Conservation (phyloP, 148 eudicot genomes). For the Rhododendron vialii region DNA sequence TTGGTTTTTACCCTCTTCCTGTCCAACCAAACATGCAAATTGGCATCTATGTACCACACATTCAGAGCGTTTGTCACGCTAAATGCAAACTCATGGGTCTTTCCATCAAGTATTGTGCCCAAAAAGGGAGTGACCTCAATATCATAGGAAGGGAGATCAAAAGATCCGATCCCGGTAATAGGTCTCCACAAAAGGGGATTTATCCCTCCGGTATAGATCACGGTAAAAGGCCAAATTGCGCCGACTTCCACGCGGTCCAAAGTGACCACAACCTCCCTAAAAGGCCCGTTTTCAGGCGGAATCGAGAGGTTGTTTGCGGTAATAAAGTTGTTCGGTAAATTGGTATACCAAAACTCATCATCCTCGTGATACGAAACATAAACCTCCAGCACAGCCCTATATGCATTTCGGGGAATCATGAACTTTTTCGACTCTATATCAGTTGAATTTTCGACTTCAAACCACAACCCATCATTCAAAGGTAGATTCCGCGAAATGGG, state of each 20-base stretch:
- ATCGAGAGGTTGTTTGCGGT: conserved; percentile 46
- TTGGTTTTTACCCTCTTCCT: conserved; percentile 32
- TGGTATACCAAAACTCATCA: conserved; percentile 80
- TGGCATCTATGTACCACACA: conserved; percentile 87
- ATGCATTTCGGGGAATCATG: conserved; percentile 64
- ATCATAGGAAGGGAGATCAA: conserved; percentile 78
- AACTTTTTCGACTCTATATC: conserved; percentile 40
- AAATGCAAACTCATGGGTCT: conserved; percentile 48
- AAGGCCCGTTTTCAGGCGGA: conserved; percentile 65
- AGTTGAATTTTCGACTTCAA: conserved; percentile 54
- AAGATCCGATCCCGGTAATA: conserved; percentile 72
- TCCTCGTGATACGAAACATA: conserved; percentile 84
- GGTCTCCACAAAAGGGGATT: conserved; percentile 95
- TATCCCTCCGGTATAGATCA: conserved; percentile 79
- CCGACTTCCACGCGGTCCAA: conserved; percentile 62
- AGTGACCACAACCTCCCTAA: conserved; percentile 75
- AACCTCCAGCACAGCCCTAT: conserved; percentile 80
- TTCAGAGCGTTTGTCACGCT: conserved; percentile 74
- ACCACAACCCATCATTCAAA: conserved; percentile 86
- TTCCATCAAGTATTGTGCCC: conserved; percentile 63
- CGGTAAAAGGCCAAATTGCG: conserved; percentile 83
- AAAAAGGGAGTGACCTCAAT: conserved; percentile 76
- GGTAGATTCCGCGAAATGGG: conserved; percentile 76
- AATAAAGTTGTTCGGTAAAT: conserved; percentile 62
- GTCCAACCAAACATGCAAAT: conserved; percentile 92